Evolutionary conservation across 2,329 filamentous ascomycete genomes (phyloP), one percentile per base, ranked within the genome.

Genomic region (Trichoderma sp.): DNA sequence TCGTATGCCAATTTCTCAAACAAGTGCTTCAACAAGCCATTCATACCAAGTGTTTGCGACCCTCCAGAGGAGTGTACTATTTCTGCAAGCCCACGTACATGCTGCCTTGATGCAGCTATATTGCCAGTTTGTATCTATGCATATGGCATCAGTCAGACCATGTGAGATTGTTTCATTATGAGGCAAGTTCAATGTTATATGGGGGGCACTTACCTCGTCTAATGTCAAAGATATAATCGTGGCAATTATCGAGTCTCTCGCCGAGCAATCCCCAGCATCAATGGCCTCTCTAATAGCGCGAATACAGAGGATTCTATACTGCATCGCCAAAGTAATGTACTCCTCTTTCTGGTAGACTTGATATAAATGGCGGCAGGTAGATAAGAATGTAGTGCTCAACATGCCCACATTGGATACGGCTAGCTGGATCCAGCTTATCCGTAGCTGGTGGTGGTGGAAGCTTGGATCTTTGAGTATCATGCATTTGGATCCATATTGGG

Each of bases 41-140:
- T 9, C 50, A 71, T 38, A 2, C 67, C 50, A 29, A 71, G 50
- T 0, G 53, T 14, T 18, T 60, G 33, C 6, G 53, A 6, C n/a
- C 53, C 67, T 21, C 67, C 67, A 41, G 29, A 33, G 2, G 8
- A 38, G 12, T 71, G 50, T 18, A 71, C 9, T 56, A 71, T 71
- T 60, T 71, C 59, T 11, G 67, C 29, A 35, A 71, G 67, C 27
- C 50, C 67, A 29, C 67, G 67, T 9, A 71, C 67, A 60, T 71
- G 67, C 21, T 71, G 50, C 21, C 33, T 71, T 5, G 67, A 60
- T 7, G 67, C 67, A 33, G 21, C 24, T 7, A 60, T 41, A 41
- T 71, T 71, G 2, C 67, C 67, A 9, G 16, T n/a, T 41, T 33
- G 45, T 24, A 71, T 21, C 67, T 71, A 24, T 53, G 18, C 0